Evolutionary conservation across 2,329 filamentous ascomycete genomes (phyloP), one percentile per base, ranked within the genome.

Genomic region (Metarhizium album): DNA sequence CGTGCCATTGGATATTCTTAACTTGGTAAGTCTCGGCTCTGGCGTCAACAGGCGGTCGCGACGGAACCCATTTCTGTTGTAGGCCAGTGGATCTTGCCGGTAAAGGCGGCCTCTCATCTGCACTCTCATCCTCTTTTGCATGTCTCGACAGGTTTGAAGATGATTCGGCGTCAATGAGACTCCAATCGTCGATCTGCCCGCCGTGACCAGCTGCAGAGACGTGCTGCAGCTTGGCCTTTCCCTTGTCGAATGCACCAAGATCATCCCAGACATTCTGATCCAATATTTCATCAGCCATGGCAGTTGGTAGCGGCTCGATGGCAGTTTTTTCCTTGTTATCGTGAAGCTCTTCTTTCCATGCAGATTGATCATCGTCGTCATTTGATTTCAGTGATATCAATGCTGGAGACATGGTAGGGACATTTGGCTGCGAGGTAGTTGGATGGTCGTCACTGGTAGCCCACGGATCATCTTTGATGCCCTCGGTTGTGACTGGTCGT

Each of bases 1-100:
- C 88, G 53, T 83, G 74, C 90, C 91, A 97, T 54, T 80, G 83
- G 54, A 97, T 84, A 53, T 90, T 90, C 64, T 95, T 94, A 64
- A 97, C 90, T 51, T 90, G 86, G 60, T 98, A 97, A 1, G 89
- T 93, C 66, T 96, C 90, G 0, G 74, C 69, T 58, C 74, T 75
- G 45, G 67, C 70, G n/a, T 71, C 65, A 2, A 71, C 64, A 1
- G 70, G 68, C 1, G 70, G 65, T 33, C 72, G 67, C 1, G 73
- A 70, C 0, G 71, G 69, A 16, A 60, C 58, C 66, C 65, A 70
- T 45, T 58, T 55, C 7, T 63, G 64, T 3, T 61, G 59, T 40
- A 59, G 59, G 31, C 58, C 59, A 18, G 59, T 54, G 14, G 57
- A 53, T 42, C 69, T 63, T 0, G 72, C 67, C 2, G 73, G 74